Percentiles rank a stretch among this genome's conserved stretches.
These are phyloP conservation scores for Rhizoctonia solani DNA, from an alignment of 1,284 basidiomycete genomes.

Conservation along the genomic window DNA sequence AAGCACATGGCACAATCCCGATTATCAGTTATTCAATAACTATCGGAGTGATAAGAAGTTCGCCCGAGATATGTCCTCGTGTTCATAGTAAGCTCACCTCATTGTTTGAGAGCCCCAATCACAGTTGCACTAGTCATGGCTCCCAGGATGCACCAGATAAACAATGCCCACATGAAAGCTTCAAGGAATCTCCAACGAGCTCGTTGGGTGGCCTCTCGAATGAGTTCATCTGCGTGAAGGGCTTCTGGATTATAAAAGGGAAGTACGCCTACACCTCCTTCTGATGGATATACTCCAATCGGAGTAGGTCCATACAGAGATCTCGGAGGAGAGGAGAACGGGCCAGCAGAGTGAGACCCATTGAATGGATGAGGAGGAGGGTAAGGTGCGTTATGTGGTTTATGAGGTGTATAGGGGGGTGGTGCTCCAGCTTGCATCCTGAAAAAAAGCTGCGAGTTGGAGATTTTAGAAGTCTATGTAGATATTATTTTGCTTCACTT, in stretches of 20 bases:
- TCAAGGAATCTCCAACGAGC: slow-evolving; percentile 54
- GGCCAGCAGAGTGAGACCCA: slow-evolving; percentile 7
- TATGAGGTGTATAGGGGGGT: slow-evolving; percentile 7
- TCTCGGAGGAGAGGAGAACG: slow-evolving; percentile 1
- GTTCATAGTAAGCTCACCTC: slow-evolving; percentile 29
- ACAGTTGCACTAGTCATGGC: slow-evolving; percentile 43
- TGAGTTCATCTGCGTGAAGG: slow-evolving; percentile 11
- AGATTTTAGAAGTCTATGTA: no score
- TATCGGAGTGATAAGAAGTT: no score
- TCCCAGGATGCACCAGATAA: slow-evolving; percentile 45
- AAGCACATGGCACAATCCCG: no score
- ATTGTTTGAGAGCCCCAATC: slow-evolving; percentile 39
- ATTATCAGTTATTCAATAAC: no score
- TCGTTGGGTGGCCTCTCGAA: slow-evolving; percentile 47
- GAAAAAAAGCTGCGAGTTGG: no score
- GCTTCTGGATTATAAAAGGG: slow-evolving; percentile 28
- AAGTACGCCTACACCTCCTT: slow-evolving; percentile 17
- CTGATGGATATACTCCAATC: not conserved
- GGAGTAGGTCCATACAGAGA: slow-evolving; percentile 27
- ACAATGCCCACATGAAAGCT: slow-evolving; percentile 50
- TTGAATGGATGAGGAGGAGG: slow-evolving; percentile 27
- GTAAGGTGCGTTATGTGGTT: not conserved
- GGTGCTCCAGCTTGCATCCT: slow-evolving; percentile 15
- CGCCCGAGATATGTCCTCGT: not conserved
- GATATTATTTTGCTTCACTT: not conserved